Conservation (phyloP, 163 green algal genomes). For the Scenedesmus sp. region DNA sequence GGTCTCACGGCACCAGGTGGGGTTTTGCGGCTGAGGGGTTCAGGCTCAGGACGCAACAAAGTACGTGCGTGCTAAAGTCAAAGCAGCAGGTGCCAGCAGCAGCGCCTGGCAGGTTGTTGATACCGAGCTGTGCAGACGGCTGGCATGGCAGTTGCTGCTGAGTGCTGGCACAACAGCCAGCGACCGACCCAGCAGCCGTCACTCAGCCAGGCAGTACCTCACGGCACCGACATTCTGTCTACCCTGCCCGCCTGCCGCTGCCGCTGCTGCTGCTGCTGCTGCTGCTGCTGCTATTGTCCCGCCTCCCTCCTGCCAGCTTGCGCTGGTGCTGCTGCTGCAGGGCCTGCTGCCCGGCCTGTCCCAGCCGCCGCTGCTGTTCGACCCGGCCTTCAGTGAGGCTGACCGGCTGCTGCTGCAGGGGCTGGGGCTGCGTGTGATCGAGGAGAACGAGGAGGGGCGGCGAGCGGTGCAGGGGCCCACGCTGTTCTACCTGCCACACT, state of each 20-base stretch:
- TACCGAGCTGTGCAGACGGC: no score
- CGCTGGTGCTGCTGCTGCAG: constrained; percentile 67
- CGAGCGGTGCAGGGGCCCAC: constrained; percentile 61
- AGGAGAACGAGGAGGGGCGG: constrained; percentile 62
- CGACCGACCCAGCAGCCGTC: no score
- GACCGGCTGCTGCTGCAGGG: constrained; percentile 64
- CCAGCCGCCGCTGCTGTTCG: constrained; percentile 38
- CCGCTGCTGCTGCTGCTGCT: background rate
- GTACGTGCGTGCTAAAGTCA: no score
- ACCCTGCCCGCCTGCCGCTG: background rate
- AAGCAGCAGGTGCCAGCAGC: background rate
- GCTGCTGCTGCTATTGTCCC: background rate
- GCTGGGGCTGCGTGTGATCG: constrained; percentile 54
- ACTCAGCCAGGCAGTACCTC: no score
- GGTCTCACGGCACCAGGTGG: constrained; percentile 74
- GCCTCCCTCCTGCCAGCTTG: constrained; percentile 58
- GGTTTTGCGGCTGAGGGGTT: background rate
- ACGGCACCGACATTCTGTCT: background rate
- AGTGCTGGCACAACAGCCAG: no score
- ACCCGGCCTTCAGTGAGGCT: constrained; percentile 48
- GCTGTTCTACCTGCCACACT: constrained; percentile 88
- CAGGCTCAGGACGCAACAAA: background rate
- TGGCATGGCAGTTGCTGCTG: no score
- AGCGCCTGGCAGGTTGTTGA: background rate
- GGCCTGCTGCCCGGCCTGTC: constrained; percentile 53